These are phyloP conservation scores for Diophrys sp. DNA, from an alignment of 73 alveolate genomes.

Conservation along the genomic window DNA sequence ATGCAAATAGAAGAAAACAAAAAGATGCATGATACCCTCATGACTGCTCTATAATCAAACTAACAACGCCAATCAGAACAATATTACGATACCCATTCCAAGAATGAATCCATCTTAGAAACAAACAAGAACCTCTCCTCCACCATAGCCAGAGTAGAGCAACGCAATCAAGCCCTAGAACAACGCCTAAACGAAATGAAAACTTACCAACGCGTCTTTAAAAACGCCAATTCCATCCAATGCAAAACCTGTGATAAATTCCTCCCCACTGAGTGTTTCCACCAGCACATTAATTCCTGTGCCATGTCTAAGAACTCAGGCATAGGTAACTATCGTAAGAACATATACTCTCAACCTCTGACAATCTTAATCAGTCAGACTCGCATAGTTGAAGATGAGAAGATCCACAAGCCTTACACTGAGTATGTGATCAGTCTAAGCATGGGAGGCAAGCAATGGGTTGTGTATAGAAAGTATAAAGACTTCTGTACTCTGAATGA, in stretches of 20 bases:
- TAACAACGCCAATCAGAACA: conserved; percentile 5
- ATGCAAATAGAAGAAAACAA: conserved; percentile 17
- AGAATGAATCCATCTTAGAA: conserved; percentile 11
- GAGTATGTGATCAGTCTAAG: conserved; percentile 12
- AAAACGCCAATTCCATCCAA: conserved; percentile 22
- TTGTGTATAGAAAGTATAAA: conserved; percentile 1
- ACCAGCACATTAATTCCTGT: conserved; percentile 22
- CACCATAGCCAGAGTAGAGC: conserved; percentile 21
- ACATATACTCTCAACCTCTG: background rate
- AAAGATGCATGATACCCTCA: conserved; percentile 12
- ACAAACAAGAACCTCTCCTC: conserved; percentile 29
- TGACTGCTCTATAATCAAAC: conserved; percentile 23
- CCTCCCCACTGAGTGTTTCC: conserved; percentile 14
- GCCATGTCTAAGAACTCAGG: conserved; percentile 5
- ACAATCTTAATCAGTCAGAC: conserved; percentile 19
- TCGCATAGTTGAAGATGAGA: conserved; percentile 11
- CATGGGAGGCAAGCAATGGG: conserved; percentile 22
- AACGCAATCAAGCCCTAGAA: conserved; percentile 25
- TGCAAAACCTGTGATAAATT: conserved; percentile 43
- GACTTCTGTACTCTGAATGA: conserved; percentile 34
- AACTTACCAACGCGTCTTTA: conserved; percentile 14
- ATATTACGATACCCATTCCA: conserved; percentile 3
- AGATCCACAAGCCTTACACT: conserved; percentile 20
- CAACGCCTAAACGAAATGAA: conserved; percentile 21
- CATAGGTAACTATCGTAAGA: background rate